phyloP scores from a whole-genome alignment of 345 rosid species.

The Eucalyptus virginea region DNA sequence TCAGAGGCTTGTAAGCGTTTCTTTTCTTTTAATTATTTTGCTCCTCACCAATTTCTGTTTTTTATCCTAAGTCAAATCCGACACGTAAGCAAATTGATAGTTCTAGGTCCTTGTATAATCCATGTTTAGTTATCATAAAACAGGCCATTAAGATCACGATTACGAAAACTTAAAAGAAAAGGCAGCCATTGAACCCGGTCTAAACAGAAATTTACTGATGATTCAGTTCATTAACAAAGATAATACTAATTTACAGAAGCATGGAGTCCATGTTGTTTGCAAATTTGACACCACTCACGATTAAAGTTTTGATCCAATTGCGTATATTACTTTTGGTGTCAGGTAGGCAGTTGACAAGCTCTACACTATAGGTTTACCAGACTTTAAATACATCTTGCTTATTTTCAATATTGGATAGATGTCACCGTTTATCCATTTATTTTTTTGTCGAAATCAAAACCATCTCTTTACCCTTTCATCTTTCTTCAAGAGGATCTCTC shows the following conservation, averaged over 20 bases:
- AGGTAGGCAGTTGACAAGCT: background rate
- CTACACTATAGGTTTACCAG: background rate
- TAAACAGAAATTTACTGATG: background rate
- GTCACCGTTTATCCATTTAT: background rate
- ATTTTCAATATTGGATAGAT: background rate
- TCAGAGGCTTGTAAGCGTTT: background rate
- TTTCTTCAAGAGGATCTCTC: background rate
- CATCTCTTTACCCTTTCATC: background rate
- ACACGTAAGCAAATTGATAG: background rate
- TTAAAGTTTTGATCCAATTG: background rate
- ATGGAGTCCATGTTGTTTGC: background rate
- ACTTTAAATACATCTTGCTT: background rate
- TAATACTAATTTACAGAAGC: background rate
- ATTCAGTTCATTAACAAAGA: background rate
- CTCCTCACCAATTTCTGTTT: background rate
- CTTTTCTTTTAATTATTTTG: background rate
- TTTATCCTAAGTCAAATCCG: background rate
- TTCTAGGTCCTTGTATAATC: background rate
- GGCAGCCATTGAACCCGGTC: background rate
- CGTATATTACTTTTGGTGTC: background rate
- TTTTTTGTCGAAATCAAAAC: background rate
- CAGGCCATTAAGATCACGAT: background rate
- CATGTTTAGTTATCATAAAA: background rate
- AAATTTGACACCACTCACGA: background rate
- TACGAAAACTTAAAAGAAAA: background rate